Evolutionary conservation across 1,284 basidiomycete species (phyloP), one percentile per base, ranked within the genome.

Genomic region (Naganishia sp.): DNA sequence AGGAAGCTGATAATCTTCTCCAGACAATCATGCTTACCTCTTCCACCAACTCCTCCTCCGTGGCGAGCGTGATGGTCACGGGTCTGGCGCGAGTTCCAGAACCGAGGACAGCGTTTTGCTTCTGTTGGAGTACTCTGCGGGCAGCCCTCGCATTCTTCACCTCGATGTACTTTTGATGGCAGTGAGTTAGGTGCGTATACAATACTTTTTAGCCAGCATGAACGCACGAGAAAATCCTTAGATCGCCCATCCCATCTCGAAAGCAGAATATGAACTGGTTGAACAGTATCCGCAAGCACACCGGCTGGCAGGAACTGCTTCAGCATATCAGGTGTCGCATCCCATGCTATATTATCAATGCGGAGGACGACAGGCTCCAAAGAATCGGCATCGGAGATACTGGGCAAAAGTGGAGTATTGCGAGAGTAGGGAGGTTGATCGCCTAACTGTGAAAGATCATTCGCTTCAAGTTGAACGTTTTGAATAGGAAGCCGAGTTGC

Each of bases 321-420:
- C 9, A 81, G 74, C 39, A 76, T 69, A 5, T 72, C 67, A 1
- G 79, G 79, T 3, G 78, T 79, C 25, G 80, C 67, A 61, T 81
- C 79, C 78, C 78, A 80, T 25, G 77, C 76, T 0, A 80, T 73
- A 49, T 80, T 80, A 69, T 80, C 78, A 52, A 80, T 77, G 45
- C 78, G 70, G 69, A 79, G 71, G 5, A 77, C 73, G 10, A 72
- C 67, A 0, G 71, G 69, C 13, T 39, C 35, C 10, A 9, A 39
- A 39, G 13, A 10, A 39, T 39, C 35, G 10, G 35, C 35, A 49
- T 66, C 60, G 11, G 57, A 42, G 4, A 31, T 35, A 9, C 6
- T n/a, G 41, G 41, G 46, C 35, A 39, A 39, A 6, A 6, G 7
- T 13, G 13, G 10, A 13, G 2, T 13, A 2, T 6, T 39, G 35